Conservation (phyloP, 768 basidiomycete species). For the Royoungia palumana region DNA sequence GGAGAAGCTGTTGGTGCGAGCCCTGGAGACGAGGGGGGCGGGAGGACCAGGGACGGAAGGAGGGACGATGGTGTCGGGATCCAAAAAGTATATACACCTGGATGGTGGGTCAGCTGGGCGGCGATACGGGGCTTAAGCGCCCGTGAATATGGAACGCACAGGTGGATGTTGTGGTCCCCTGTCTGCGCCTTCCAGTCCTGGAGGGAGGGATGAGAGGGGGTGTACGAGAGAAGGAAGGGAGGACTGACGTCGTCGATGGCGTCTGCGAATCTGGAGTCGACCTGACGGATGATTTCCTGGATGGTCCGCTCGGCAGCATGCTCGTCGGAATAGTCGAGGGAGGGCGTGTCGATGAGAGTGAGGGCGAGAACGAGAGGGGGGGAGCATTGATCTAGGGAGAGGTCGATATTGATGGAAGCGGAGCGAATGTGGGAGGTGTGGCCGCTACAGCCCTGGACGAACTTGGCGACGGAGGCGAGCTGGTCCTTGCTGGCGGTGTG, state of each 20-base stretch:
- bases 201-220: constrained; percentile 19
- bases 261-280: constrained; percentile 71
- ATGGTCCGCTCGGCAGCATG: constrained; percentile 59
- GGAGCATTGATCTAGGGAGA: constrained; percentile 47
- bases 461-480: constrained; percentile 75
- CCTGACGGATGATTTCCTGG: constrained; percentile 63
- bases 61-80: constrained; percentile 78
- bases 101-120: constrained; percentile 19
- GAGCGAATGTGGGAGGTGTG: constrained; percentile 72
- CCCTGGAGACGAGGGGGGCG: constrained; percentile 62
- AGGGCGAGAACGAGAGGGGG: constrained; percentile 53
- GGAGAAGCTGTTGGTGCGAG: constrained; percentile 69
- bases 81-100: constrained; percentile 86
- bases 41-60: constrained; percentile 65
- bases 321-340: constrained; percentile 71
- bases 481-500: constrained; percentile 65
- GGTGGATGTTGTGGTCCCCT: constrained; percentile 77
- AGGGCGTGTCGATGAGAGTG: constrained; percentile 79
- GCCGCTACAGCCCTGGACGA: constrained; percentile 69
- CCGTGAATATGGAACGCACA: constrained; percentile 47
- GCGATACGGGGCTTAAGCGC: constrained; percentile 28
- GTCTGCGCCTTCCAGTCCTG: constrained; percentile 70
- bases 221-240: constrained; percentile 17
- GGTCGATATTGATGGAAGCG: constrained; percentile 68
- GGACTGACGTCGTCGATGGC: constrained; percentile 73